Evolutionary conservation across 345 rosid genomes (phyloP).

Genomic region (Populus nigra): DNA sequence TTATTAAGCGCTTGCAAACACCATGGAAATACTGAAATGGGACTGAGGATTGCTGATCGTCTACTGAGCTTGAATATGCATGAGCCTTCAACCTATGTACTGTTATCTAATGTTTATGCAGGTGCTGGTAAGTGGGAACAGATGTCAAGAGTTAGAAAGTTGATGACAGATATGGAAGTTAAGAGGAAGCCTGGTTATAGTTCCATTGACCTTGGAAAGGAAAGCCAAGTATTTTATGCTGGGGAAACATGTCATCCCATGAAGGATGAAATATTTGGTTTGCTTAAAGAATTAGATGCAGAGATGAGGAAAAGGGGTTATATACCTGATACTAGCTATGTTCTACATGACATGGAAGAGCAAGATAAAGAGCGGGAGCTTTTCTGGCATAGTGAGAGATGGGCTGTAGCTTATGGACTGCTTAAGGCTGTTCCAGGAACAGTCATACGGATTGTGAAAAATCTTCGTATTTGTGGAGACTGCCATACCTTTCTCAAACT

Average conservation of each 20-base stretch:
- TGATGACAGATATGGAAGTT: conserved; percentile 49
- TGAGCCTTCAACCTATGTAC: conserved; percentile 65
- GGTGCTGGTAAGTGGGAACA: conserved; percentile 53
- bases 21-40: conserved; percentile 48
- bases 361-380: conserved; percentile 68
- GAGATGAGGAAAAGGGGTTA: conserved; percentile 68
- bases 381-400: conserved; percentile 76
- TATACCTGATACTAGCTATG: conserved; percentile 63
- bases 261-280: conserved; percentile 44
- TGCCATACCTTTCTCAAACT: conserved; percentile 64
- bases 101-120: conserved; percentile 64
- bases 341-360: conserved; percentile 58
- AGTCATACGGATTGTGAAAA: conserved; percentile 57
- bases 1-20: conserved; percentile 69
- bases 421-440: conserved; percentile 57
- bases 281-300: conserved; percentile 50
- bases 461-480: conserved; percentile 74
- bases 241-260: conserved; percentile 60
- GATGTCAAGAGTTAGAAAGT: conserved; percentile 52
- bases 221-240: conserved; percentile 57
- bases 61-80: conserved; percentile 46
- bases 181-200: conserved; percentile 71
- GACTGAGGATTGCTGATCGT: conserved; percentile 51
- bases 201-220: conserved; percentile 45
- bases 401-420: conserved; percentile 69